phyloP scores from a whole-genome alignment of 2,329 filamentous ascomycete genomes.

The Neofusicoccum cordaticola region DNA sequence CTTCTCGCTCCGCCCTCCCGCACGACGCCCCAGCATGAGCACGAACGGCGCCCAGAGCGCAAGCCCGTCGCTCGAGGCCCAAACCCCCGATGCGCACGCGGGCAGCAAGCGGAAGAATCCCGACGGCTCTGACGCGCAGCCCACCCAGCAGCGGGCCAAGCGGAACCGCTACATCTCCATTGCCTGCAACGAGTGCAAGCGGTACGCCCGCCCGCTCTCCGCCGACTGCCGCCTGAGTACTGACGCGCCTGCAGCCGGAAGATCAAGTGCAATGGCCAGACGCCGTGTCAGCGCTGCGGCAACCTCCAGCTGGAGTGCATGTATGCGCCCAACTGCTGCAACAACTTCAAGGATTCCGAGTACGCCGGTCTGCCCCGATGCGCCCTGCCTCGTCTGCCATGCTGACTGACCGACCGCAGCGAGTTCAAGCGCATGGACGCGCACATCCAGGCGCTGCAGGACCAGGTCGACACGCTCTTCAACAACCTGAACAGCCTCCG shows the following conservation, averaged over 20 bases:
- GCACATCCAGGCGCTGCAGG: slow-evolving; percentile 72
- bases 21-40: background rate
- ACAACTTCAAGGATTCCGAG: slow-evolving; percentile 87
- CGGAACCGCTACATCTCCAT: slow-evolving; percentile 67
- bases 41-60: slow-evolving; percentile 33
- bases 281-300: slow-evolving; percentile 63
- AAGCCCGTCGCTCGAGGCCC: slow-evolving; percentile 30
- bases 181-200: slow-evolving; percentile 55
- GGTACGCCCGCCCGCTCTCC: slow-evolving; percentile 21
- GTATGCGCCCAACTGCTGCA: slow-evolving; percentile 68
- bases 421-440: slow-evolving; percentile 81
- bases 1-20: background rate
- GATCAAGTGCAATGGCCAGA: slow-evolving; percentile 67
- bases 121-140: slow-evolving; percentile 29
- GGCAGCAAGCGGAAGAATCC: slow-evolving; percentile 42
- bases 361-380: slow-evolving; percentile 30
- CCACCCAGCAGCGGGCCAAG: slow-evolving; percentile 55
- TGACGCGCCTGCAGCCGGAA: slow-evolving; percentile 63
- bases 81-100: slow-evolving; percentile 17
- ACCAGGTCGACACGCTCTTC: slow-evolving; percentile 78
- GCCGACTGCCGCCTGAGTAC: background rate
- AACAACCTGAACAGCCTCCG: slow-evolving; percentile 69
- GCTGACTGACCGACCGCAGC: slow-evolving; percentile 29
- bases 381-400: background rate
- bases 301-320: slow-evolving; percentile 62